Evolutionary conservation across 2,329 filamentous ascomycete species (phyloP), one percentile per base, ranked within the genome.

Genomic region (Thelonectria discophora): DNA sequence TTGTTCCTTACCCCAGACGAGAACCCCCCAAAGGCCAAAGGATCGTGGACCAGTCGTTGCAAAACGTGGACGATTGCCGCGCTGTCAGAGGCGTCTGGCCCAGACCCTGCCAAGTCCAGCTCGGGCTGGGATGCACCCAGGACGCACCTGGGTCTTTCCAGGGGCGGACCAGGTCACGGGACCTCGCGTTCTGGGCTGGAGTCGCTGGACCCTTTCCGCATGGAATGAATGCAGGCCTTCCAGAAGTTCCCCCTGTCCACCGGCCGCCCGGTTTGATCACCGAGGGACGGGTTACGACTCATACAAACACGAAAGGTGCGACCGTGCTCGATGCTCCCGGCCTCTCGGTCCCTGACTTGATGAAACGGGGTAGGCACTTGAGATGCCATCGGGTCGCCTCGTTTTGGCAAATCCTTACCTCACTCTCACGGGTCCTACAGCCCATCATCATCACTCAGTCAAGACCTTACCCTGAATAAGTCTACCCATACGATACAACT

Each of bases 41-140:
- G n/a, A 53, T 65, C 49, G 64, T 65, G 61, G 62, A 62, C 69
- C 70, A 72, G 64, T 72, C 64, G 61, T 70, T 68, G 43, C 40
- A 50, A 64, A 72, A 72, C 70, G 70, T 72, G 69, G 68, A 57
- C 43, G 39, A 46, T 45, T 40, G 40, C 55, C 52, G 56, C 34
- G 63, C 52, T 68, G 57, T 56, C 51, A 64, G 66, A 70, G 61
- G 58, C 45, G 42, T 27, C 27, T 10, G 40, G 55, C 15, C 47
- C 54, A 47, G 43, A 39, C 54, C 30, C 42, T 39, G 32, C 40
- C 37, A 43, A 49, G 30, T 34, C 21, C 20, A 11, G 21, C 30
- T 32, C 9, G 17, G 55, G 48, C 42, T 12, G 17, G 55, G 48
- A 39, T 58, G 21, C 21, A 24, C 21, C 21, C 21, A 6, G 21